A percentile compares a stretch with the other conserved stretches of the same genome.
phyloP scores from a whole-genome alignment of 1,139 yeast genomes.

The Suzukiozyma palmioleophila region DNA sequence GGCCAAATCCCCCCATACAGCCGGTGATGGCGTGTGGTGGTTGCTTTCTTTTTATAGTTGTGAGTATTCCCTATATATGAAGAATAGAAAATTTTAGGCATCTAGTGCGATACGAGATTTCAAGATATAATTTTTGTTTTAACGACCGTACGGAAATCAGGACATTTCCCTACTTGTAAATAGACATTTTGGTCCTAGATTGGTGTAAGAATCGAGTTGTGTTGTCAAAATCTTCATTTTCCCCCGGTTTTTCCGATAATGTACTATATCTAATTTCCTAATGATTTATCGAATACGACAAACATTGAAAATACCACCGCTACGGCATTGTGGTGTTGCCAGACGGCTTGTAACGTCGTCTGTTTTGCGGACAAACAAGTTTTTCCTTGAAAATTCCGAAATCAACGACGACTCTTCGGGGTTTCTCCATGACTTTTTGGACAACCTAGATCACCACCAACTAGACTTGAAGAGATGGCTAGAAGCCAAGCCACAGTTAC shows the following conservation, averaged over 20 bases:
- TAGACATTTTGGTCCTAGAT: not conserved
- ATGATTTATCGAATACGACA: slow-evolving; percentile 6
- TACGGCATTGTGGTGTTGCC: not conserved
- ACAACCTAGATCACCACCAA: slow-evolving; percentile 6
- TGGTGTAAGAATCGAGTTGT: not conserved
- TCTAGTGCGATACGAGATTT: too few relatives aligned
- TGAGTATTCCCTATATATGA: too few relatives aligned
- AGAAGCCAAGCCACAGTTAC: not conserved
- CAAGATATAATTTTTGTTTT: too few relatives aligned
- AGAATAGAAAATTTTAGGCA: too few relatives aligned
- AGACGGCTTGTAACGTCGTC: not conserved
- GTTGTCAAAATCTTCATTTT: too few relatives aligned
- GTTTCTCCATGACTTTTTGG: slow-evolving; percentile 3
- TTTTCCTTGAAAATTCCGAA: slow-evolving; percentile 2
- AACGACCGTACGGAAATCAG: too few relatives aligned
- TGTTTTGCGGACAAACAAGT: not conserved
- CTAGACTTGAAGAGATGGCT: slow-evolving; percentile 4
- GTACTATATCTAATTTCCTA: not conserved
- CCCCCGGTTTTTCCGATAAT: not conserved
- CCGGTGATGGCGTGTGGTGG: too few relatives aligned
- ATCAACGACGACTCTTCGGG: not conserved
- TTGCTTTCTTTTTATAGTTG: too few relatives aligned
- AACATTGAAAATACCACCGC: slow-evolving; percentile 6
- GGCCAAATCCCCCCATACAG: too few relatives aligned
- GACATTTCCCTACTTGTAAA: not conserved